A percentile compares a stretch with the other conserved stretches of the same genome.
These are phyloP conservation scores for Penicillium palitans DNA, from an alignment of 2,329 filamentous ascomycete species.

Conservation along the genomic window DNA sequence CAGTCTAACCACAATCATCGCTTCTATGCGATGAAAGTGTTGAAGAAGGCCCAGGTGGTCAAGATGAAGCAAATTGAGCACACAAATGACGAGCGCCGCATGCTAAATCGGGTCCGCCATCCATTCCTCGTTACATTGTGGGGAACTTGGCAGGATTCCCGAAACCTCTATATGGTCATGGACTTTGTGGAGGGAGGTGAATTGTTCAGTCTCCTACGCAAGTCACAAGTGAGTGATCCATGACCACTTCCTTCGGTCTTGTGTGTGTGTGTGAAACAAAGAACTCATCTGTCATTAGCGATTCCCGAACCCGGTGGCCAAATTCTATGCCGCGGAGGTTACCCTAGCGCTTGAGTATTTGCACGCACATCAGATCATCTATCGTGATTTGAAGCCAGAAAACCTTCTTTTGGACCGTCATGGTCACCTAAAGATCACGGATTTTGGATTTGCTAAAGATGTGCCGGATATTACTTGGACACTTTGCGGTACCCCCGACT, in stretches of 20 bases:
- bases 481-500: slow-evolving; percentile 94
- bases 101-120: slow-evolving; percentile 96
- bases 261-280: not conserved
- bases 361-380: slow-evolving; percentile 93
- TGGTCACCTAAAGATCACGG: slow-evolving; percentile 93
- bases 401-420: slow-evolving; percentile 89
- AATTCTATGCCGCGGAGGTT: slow-evolving; percentile 98
- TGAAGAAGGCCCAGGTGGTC: slow-evolving; percentile 98
- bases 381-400: slow-evolving; percentile 94
- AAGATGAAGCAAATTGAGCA: slow-evolving; percentile 99
- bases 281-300: slow-evolving; percentile 58
- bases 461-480: slow-evolving; percentile 99
- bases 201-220: slow-evolving; percentile 89
- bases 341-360: slow-evolving; percentile 94
- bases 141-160: slow-evolving; percentile 95
- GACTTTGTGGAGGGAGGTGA: slow-evolving; percentile 99
- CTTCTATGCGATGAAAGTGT: slow-evolving; percentile 96
- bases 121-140: slow-evolving; percentile 96
- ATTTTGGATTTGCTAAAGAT: slow-evolving; percentile 98
- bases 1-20: slow-evolving; percentile 98
- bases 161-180: slow-evolving; percentile 99
- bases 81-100: slow-evolving; percentile 94
- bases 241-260: slow-evolving; percentile 2
- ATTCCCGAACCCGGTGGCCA: slow-evolving; percentile 97
- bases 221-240: slow-evolving; percentile 72